These are phyloP conservation scores for Talaromyces adpressus DNA, from an alignment of 495 filamentous ascomycete genomes.

Conservation along the genomic window DNA sequence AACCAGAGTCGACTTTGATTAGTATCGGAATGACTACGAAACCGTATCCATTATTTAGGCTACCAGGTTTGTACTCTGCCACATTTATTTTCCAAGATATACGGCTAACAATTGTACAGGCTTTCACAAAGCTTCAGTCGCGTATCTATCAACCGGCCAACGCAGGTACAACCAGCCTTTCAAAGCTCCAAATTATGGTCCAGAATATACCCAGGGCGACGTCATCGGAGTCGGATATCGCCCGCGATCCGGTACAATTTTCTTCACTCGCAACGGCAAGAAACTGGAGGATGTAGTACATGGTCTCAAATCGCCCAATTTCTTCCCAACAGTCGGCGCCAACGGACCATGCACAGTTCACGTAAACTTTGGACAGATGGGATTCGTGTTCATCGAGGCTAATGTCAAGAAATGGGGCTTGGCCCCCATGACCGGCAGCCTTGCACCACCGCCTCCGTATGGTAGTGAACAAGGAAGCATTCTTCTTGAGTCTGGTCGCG, in stretches of 20 bases:
- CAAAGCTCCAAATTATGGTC: slow-evolving; percentile 65
- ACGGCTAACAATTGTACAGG: slow-evolving; percentile 38
- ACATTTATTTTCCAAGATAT: too few relatives aligned
- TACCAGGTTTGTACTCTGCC: slow-evolving; percentile 62
- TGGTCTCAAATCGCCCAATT: slow-evolving; percentile 86
- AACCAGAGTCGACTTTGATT: slow-evolving; percentile 77
- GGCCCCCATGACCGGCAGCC: slow-evolving; percentile 88
- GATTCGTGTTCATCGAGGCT: slow-evolving; percentile 97
- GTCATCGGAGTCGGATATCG: slow-evolving; percentile 95
- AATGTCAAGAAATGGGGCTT: slow-evolving; percentile 99
- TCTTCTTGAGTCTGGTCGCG: slow-evolving; percentile 76
- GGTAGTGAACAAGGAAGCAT: slow-evolving; percentile 95
- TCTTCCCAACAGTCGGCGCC: slow-evolving; percentile 92
- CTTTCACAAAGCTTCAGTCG: slow-evolving; percentile 84
- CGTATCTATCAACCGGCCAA: slow-evolving; percentile 79
- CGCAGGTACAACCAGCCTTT: slow-evolving; percentile 93
- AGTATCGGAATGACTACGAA: slow-evolving; percentile 93
- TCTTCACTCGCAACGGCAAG: slow-evolving; percentile 98
- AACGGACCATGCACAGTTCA: slow-evolving; percentile 89
- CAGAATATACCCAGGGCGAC: slow-evolving; percentile 80
- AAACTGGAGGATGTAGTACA: slow-evolving; percentile 93
- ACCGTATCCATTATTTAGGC: slow-evolving; percentile 87
- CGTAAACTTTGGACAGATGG: slow-evolving; percentile 96
- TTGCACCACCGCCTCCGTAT: slow-evolving; percentile 93
- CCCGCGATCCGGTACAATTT: slow-evolving; percentile 87